These are phyloP conservation scores for Tylopilus rubrobrunneus DNA, from an alignment of 768 basidiomycete species.

Conservation along the genomic window DNA sequence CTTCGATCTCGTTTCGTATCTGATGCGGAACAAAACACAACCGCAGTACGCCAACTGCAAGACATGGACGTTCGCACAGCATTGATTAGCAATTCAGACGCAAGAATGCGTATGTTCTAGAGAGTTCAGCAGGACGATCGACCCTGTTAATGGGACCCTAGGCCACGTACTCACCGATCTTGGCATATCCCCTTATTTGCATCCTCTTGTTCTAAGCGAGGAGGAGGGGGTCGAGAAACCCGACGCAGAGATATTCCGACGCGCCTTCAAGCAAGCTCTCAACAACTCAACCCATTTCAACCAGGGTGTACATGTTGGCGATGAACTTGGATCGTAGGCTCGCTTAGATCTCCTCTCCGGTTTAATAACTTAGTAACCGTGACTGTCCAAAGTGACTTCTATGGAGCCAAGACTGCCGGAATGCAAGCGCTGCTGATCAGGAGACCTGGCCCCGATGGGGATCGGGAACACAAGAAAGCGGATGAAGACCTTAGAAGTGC, in stretches of 20 bases:
- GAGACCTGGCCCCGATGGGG: conserved; percentile 46
- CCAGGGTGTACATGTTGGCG: conserved; percentile 70
- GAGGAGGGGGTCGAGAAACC: conserved; percentile 72
- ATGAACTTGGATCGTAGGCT: conserved; percentile 62
- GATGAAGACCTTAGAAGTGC: conserved; percentile 40
- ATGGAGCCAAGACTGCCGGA: conserved; percentile 54
- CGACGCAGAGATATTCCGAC: conserved; percentile 50
- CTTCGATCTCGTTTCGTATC: not conserved
- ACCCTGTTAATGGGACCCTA: conserved; percentile 22
- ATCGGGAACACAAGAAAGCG: conserved; percentile 41
- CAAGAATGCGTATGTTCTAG: conserved; percentile 56
- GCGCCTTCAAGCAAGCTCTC: conserved; percentile 29
- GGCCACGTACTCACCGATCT: conserved; percentile 57
- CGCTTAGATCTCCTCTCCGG: not conserved
- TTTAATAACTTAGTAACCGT: conserved; percentile 1
- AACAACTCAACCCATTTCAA: not conserved
- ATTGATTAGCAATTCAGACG: conserved; percentile 70
- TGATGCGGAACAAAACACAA: not conserved
- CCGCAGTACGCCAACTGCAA: conserved; percentile 44
- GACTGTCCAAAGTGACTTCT: conserved; percentile 51
- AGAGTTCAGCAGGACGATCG: not conserved
- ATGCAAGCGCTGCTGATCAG: conserved; percentile 57
- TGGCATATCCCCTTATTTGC: conserved; percentile 44
- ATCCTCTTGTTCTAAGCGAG: conserved; percentile 65
- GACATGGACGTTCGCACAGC: conserved; percentile 48